Evolutionary conservation across 1,284 basidiomycete genomes (phyloP), one percentile per base, ranked within the genome.

Genomic region (Takashimella koratensis): DNA sequence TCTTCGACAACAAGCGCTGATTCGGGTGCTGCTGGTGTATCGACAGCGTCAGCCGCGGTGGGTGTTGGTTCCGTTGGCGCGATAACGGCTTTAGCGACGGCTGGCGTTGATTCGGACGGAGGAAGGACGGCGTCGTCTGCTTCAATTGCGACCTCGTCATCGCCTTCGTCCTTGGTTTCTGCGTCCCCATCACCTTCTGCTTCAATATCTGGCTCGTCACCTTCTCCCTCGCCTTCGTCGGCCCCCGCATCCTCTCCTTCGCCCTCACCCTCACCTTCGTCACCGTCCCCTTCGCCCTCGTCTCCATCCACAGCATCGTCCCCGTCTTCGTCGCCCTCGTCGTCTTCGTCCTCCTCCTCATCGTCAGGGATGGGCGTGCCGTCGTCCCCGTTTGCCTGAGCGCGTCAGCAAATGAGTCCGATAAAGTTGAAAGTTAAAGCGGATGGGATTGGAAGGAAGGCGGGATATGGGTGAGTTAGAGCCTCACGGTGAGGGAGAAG

Each of bases 141-240:
- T 21, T 39, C 30, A 8, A 39, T 39, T 8, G 8, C 30, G 30
- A n/a, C n/a, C 10, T n/a, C 10, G 30, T 39, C 11, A 5, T 47
- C 2, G 54, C 47, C 6, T 40, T 26, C 41, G 49, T 44, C 4
- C 41, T 50, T 19, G 27, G 27, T 3, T 40, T 42, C 2, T 44
- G 51, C 20, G 50, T 57, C 27, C 45, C 56, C 5, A 39, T 41
- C 21, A 44, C 26, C 20, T n/a, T 21, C 20, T 6, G 42, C 42
- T 11, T 8, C 42, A 6, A 21, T 43, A 55, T 51, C 1, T 54
- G 55, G 24, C 54, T 60, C 23, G 59, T 60, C 10, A 56, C 51
- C 20, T 51, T 25, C 26, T 54, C 50, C 36, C 52, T 53, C 13
- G 36, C 43, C 11, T 51, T 44, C 8, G 27, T 43, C 46, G 46